phyloP scores from a whole-genome alignment of 169 alveolate genomes.

The Plasmodium knowlesi region DNA sequence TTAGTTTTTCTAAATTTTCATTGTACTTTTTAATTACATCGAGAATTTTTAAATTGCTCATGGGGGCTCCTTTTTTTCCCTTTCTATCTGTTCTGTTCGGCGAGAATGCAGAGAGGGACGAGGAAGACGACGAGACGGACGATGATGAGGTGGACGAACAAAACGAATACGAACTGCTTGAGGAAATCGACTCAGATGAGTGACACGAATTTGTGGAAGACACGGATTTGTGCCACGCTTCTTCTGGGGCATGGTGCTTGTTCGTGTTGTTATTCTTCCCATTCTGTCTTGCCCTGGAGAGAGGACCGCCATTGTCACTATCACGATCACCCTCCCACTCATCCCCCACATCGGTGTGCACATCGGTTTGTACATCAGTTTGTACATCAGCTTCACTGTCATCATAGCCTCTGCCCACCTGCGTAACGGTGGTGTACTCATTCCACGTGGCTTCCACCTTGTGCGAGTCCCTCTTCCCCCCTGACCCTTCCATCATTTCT shows the following conservation, averaged over 20 bases:
- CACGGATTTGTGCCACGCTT: neutral
- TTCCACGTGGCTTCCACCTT: neutral
- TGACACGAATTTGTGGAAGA: neutral
- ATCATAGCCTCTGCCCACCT: neutral
- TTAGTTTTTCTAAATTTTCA: conserved; percentile 3
- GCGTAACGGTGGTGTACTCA: neutral
- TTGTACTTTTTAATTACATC: conserved; percentile 14
- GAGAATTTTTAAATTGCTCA: conserved; percentile 1
- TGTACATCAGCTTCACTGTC: neutral
- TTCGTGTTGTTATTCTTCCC: neutral
- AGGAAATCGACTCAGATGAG: conserved; percentile 4
- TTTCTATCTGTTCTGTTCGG: neutral
- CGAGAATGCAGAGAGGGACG: neutral
- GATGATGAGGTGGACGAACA: neutral
- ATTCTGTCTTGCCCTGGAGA: neutral
- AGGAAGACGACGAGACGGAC: neutral
- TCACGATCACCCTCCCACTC: neutral
- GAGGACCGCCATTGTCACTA: neutral
- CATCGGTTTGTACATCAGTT: neutral
- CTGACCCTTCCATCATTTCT: neutral
- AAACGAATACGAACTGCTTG: neutral
- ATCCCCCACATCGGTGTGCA: neutral
- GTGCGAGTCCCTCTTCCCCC: neutral
- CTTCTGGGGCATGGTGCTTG: neutral
- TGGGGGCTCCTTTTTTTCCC: neutral